Percentiles rank a stretch among this genome's conserved stretches.
phyloP scores from a whole-genome alignment of 139 green algal species.

The Gonium pectorale region DNA sequence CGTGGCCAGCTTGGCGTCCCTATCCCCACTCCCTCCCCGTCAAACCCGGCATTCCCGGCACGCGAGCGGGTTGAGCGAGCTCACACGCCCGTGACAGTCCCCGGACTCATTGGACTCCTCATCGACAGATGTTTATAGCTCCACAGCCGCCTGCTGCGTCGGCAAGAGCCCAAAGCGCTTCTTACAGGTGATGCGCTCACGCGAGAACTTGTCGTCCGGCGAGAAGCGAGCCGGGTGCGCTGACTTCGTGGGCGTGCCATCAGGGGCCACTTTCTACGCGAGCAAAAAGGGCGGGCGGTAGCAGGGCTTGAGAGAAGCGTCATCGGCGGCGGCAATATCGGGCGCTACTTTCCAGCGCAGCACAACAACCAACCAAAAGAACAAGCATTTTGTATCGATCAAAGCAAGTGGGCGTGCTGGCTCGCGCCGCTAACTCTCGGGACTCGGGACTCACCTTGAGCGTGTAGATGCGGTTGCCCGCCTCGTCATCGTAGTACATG shows the following conservation, averaged over 20 bases:
- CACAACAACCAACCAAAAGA: too few species aligned
- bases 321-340: too few species aligned
- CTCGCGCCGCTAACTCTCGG: too few species aligned
- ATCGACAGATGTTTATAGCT: constrained; percentile 44
- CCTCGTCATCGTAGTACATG: constrained; percentile 94
- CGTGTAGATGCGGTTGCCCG: constrained; percentile 94
- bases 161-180: constrained; percentile 95
- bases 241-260: constrained; percentile 86
- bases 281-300: too few species aligned
- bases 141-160: constrained; percentile 80
- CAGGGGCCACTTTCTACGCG: constrained; percentile 83
- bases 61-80: too few species aligned
- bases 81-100: neutral
- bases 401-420: too few species aligned
- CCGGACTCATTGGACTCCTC: neutral
- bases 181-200: constrained; percentile 93
- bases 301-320: too few species aligned
- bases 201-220: constrained; percentile 98
- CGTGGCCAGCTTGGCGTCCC: neutral
- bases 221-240: constrained; percentile 96
- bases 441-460: constrained; percentile 92
- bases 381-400: too few species aligned
- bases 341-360: neutral
- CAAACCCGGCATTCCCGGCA: too few species aligned
- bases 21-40: too few species aligned